A percentile compares a stretch with the other conserved stretches of the same genome.
Conservation (phyloP, 2,329 filamentous ascomycete genomes). For the Alternaria solani region DNA sequence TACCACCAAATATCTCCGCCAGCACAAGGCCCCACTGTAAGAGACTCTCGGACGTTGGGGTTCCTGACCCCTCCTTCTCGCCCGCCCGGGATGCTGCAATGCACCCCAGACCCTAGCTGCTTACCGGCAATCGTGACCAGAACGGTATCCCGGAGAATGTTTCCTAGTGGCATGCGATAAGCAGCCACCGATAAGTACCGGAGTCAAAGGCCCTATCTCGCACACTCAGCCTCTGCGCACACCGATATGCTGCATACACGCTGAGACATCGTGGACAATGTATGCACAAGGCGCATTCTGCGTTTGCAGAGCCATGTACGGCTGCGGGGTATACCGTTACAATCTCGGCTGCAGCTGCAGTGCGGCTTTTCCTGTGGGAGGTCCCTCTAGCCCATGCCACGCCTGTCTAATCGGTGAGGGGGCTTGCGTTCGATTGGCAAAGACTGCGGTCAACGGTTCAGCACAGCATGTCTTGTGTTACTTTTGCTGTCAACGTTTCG, state of each 20-base stretch:
- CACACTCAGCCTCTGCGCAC: not conserved
- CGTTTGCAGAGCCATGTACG: slow-evolving; percentile 1
- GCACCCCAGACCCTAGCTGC: slow-evolving; percentile 4
- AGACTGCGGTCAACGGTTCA: slow-evolving; percentile 2
- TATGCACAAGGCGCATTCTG: slow-evolving; percentile 3
- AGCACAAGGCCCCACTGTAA: not conserved
- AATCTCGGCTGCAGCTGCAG: slow-evolving; percentile 15
- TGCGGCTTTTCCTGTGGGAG: slow-evolving; percentile 18
- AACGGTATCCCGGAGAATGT: not conserved
- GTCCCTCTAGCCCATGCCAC: slow-evolving; percentile 27
- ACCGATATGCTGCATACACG: slow-evolving; percentile 8
- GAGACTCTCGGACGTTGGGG: slow-evolving; percentile 19
- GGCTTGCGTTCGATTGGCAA: slow-evolving; percentile 19
- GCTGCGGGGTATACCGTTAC: slow-evolving; percentile 6
- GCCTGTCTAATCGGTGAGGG: slow-evolving; percentile 18
- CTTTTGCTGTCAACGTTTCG: slow-evolving; percentile 11
- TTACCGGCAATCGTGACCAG: not conserved
- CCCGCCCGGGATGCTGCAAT: slow-evolving; percentile 8
- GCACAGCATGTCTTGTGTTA: slow-evolving; percentile 11
- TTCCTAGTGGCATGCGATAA: slow-evolving; percentile 8
- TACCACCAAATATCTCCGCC: slow-evolving; percentile 1
- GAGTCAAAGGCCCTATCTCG: slow-evolving; percentile 1
- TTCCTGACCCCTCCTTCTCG: slow-evolving; percentile 1
- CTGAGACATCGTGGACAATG: slow-evolving; percentile 11
- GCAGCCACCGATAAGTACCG: slow-evolving; percentile 5